Evolutionary conservation across 495 filamentous ascomycete genomes (phyloP), one percentile per base, ranked within the genome.

Genomic region (Cercophora samala): DNA sequence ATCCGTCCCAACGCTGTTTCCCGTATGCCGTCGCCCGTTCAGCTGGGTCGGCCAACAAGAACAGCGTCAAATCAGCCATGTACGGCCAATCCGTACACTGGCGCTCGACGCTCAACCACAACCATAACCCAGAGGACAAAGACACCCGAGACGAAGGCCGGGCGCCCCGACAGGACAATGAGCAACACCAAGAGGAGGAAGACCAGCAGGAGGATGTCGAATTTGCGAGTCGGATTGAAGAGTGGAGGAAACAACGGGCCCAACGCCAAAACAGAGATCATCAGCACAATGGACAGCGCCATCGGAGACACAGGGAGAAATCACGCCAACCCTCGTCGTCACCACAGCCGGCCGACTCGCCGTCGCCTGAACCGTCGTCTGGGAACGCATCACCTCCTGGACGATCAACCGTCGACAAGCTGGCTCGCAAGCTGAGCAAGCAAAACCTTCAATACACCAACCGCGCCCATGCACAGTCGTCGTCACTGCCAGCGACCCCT

Each of bases 361-460:
- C 23, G 11, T 51, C 46, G 4, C 17, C 22, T 13, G 62, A 62
- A n/a, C 18, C 55, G 55, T 25, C 58, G 19, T 19, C 60, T 19
- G 18, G 6, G 5, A 53, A 6, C 17, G 23, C 18, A 6, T 55
- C 53, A 52, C 62, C 61, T 3, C 64, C 64, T 0, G 37, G 15
- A 5, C 68, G 63, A 9, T 32, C 66, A 4, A 58, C 51, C 25
- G 67, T 79, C 51, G 75, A 80, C 8, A 69, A 60, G 5, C 66
- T 80, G 59, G 74, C 75, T 21, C 72, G 69, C 64, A 73, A 75
- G 63, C 69, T 80, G 62, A 80, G 77, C 72, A 66, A 70, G 52
- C 78, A 81, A 42, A 73, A 75, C 42, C 68, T 76, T 23, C 73
- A 70, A 65, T 55, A 68, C 22, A 46, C 65, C 54, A 66, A 61